A percentile compares a stretch with the other conserved stretches of the same genome.
Conservation (phyloP, 441 rosid species). For the Gossypium trilobum region DNA sequence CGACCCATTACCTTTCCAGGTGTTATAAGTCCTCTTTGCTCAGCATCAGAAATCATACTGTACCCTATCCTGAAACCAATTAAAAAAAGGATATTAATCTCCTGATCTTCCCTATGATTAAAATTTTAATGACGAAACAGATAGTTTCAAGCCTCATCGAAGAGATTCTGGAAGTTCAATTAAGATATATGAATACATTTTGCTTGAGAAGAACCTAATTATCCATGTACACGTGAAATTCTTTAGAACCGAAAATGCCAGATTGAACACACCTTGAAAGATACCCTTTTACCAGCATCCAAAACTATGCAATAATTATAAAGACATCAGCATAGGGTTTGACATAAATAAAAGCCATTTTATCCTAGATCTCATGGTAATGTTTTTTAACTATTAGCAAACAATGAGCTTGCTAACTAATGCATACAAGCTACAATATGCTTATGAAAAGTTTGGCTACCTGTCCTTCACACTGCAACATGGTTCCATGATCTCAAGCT, state of each 20-base stretch:
- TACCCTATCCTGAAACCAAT: constrained; percentile 71
- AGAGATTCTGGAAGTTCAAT: not conserved
- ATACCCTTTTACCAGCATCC: not conserved
- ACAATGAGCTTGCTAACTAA: constrained; percentile 5
- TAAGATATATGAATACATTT: not conserved
- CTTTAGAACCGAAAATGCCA: not conserved
- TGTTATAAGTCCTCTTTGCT: constrained; percentile 65
- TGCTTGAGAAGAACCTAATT: not conserved
- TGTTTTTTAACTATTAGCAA: not conserved
- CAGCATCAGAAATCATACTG: constrained; percentile 94
- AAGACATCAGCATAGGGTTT: not conserved
- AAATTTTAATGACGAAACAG: constrained; percentile 10
- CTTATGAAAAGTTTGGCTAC: constrained; percentile 25
- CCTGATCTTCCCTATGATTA: not conserved
- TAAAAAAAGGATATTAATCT: not conserved
- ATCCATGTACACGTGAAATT: not conserved
- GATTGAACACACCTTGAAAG: not conserved
- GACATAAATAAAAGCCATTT: not conserved
- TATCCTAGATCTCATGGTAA: not conserved
- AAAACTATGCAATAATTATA: not conserved
- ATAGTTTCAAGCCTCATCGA: not conserved
- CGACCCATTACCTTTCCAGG: constrained; percentile 70
- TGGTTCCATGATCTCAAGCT: constrained; percentile 97
- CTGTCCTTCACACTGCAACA: constrained; percentile 98
- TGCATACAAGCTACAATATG: constrained; percentile 3